Conservation (phyloP, 371 early-diverging fungal genomes). For the Mucor ambiguus region DNA sequence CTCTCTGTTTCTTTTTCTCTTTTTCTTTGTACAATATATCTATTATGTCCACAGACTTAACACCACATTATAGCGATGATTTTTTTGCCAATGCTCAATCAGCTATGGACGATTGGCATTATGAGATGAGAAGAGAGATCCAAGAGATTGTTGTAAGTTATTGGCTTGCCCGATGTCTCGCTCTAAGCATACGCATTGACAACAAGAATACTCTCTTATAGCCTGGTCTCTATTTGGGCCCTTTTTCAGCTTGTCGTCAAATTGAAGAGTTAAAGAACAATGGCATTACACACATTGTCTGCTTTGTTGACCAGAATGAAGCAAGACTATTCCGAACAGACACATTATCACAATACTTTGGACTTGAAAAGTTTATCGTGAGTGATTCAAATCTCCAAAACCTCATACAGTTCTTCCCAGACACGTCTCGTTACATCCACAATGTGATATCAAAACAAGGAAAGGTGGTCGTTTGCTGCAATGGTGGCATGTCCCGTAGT, state of each 20-base stretch:
- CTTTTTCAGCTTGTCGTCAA: conserved; percentile 72
- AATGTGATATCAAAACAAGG: conserved; percentile 54
- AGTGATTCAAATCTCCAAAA: conserved; percentile 68
- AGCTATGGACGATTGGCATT: conserved; percentile 63
- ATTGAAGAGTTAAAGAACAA: conserved; percentile 46
- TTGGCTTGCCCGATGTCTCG: not conserved
- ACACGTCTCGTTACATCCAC: conserved; percentile 60
- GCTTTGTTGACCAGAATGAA: conserved; percentile 71
- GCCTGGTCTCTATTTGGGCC: conserved; percentile 80
- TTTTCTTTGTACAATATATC: not conserved
- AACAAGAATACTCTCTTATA: conserved; percentile 7
- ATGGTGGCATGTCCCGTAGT: conserved; percentile 83
- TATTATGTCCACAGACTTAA: not conserved
- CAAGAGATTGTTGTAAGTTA: conserved; percentile 72
- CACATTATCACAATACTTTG: conserved; percentile 24
- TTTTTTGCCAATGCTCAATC: conserved; percentile 22
- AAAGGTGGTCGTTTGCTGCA: conserved; percentile 82
- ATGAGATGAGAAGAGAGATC: conserved; percentile 83
- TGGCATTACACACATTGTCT: conserved; percentile 77
- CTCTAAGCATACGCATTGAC: not conserved
- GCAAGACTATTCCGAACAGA: conserved; percentile 42
- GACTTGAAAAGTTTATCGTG: conserved; percentile 54
- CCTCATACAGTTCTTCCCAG: conserved; percentile 77
- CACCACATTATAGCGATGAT: conserved; percentile 2
- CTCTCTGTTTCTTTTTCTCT: not conserved